Evolutionary conservation across 2,329 filamentous ascomycete species (phyloP).

Genomic region (Xylariaceae sp.): DNA sequence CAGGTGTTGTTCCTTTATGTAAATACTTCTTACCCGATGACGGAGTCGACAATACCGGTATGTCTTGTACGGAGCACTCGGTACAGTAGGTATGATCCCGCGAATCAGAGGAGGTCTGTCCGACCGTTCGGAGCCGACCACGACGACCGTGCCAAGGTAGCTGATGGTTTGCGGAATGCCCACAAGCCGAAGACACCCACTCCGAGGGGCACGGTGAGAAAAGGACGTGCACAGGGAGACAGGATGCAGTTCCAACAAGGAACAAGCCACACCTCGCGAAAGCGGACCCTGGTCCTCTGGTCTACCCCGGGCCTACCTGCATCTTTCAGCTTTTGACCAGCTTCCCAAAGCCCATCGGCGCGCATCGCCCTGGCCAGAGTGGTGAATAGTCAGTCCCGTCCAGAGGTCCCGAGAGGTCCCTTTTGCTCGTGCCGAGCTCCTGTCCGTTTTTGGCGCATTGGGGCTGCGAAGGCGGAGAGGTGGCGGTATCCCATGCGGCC

Average conservation of each 20-base stretch:
- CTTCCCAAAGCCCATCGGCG: no score
- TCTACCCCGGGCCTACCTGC: no score
- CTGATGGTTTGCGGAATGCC: background rate
- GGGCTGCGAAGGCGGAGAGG: no score
- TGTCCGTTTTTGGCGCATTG: no score
- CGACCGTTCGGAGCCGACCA: conserved; percentile 16
- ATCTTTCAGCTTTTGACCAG: no score
- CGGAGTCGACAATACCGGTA: background rate
- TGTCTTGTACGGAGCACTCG: background rate
- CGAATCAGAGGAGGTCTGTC: conserved; percentile 14
- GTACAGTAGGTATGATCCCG: background rate
- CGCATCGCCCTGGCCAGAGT: no score
- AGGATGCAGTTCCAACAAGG: background rate
- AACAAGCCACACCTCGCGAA: background rate
- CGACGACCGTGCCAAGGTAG: background rate
- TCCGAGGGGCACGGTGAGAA: background rate
- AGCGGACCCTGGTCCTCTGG: background rate
- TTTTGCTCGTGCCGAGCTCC: no score
- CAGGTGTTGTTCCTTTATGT: conserved; percentile 1
- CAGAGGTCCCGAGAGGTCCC: no score
- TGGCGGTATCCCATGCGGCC: no score
- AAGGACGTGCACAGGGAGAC: background rate
- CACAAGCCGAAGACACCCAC: background rate
- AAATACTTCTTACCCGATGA: background rate
- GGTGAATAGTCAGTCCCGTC: no score